Evolutionary conservation across 2,329 filamentous ascomycete species (phyloP).

Genomic region (Fusarium falciforme): DNA sequence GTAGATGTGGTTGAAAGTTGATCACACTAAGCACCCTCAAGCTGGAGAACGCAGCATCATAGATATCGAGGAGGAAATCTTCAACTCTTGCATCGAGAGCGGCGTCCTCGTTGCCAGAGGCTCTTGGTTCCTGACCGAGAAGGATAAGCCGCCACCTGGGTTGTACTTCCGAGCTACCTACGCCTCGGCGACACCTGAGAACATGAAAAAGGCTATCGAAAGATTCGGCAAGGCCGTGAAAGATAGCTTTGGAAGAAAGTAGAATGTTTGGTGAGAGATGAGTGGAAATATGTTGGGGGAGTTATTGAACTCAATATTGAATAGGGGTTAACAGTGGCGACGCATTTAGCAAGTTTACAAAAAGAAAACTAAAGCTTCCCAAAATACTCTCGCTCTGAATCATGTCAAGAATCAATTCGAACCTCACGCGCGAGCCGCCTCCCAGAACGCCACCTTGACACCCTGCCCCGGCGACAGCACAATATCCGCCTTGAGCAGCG

Average conservation of each 20-base stretch:
- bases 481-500: constrained; percentile 68
- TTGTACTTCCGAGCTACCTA: constrained; percentile 93
- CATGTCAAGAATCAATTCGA: not conserved
- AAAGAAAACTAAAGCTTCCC: not conserved
- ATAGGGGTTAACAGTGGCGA: not conserved
- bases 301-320: not conserved
- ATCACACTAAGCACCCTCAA: constrained; percentile 74
- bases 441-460: constrained; percentile 67
- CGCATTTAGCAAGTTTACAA: not conserved
- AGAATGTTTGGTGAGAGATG: not conserved
- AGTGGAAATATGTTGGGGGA: not conserved
- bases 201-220: constrained; percentile 77
- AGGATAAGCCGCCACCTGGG: constrained; percentile 66
- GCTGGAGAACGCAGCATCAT: constrained; percentile 64
- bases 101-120: constrained; percentile 86
- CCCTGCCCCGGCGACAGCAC: constrained; percentile 69
- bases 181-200: constrained; percentile 78
- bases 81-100: constrained; percentile 78
- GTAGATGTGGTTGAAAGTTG: constrained; percentile 79
- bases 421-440: constrained; percentile 52
- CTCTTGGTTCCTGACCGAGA: constrained; percentile 90
- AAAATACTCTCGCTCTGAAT: not conserved
- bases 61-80: constrained; percentile 88
- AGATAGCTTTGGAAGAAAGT: constrained; percentile 60
- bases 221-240: constrained; percentile 82